phyloP scores from a whole-genome alignment of 75 land plant genomes.

The Picea glauca region DNA sequence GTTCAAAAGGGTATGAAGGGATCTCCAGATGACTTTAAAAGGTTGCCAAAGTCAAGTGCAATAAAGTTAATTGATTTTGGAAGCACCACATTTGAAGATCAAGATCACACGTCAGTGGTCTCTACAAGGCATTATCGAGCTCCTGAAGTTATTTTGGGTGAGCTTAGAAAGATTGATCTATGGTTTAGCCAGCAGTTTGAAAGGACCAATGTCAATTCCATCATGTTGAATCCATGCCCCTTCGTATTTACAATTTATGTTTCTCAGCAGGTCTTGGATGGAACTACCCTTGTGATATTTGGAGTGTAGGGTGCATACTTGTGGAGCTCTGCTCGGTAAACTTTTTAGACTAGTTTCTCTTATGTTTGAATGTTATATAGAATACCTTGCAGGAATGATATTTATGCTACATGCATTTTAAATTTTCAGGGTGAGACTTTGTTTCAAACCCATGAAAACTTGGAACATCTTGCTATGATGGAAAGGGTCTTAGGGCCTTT shows the following conservation, averaged over 20 bases:
- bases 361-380: not conserved
- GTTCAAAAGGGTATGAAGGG: not conserved
- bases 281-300: constrained; percentile 80
- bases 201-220: not conserved
- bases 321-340: constrained; percentile 76
- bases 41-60: constrained; percentile 84
- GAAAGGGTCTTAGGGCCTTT: constrained; percentile 68
- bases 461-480: constrained; percentile 87
- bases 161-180: not conserved
- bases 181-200: not conserved
- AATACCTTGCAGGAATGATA: not conserved
- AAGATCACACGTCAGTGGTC: constrained; percentile 68
- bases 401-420: not conserved
- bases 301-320: constrained; percentile 87
- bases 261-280: constrained; percentile 57
- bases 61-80: constrained; percentile 97
- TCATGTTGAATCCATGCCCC: not conserved
- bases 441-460: constrained; percentile 77
- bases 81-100: constrained; percentile 69
- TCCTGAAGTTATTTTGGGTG: constrained; percentile 91
- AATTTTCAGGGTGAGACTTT: constrained; percentile 59
- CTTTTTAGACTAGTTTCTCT: not conserved
- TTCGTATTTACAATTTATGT: not conserved
- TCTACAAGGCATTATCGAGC: constrained; percentile 93
- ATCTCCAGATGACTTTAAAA: constrained; percentile 26